These are phyloP conservation scores for Solanum bukasovii DNA, from an alignment of 257 asterid genomes.

Conservation along the genomic window DNA sequence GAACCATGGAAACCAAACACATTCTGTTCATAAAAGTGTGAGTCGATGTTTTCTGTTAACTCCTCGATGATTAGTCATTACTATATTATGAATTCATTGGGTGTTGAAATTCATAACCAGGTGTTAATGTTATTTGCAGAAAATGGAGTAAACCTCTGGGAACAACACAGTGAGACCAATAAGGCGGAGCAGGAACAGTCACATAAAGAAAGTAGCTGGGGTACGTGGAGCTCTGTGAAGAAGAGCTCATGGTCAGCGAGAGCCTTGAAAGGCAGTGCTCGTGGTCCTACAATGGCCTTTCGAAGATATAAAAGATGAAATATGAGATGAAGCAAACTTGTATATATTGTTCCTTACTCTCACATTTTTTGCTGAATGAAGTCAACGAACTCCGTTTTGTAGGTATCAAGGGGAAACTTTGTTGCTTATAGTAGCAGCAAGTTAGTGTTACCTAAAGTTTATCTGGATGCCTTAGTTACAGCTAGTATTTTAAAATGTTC, in stretches of 20 bases:
- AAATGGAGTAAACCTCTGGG: conserved; percentile 45
- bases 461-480: background rate
- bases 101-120: background rate
- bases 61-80: background rate
- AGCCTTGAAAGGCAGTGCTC: conserved; percentile 20
- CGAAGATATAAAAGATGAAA: conserved; percentile 36
- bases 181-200: conserved; percentile 42
- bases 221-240: conserved; percentile 24
- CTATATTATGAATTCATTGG: background rate
- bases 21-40: background rate
- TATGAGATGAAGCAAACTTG: conserved; percentile 12
- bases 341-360: background rate
- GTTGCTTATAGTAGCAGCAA: background rate
- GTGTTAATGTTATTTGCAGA: conserved; percentile 16
- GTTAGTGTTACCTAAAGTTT: background rate
- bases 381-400: background rate
- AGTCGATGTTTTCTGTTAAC: background rate
- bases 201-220: conserved; percentile 27
- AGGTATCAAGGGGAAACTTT: background rate
- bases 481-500: background rate
- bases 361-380: background rate
- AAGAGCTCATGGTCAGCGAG: conserved; percentile 47
- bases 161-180: conserved; percentile 45
- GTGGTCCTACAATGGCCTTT: conserved; percentile 56
- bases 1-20: background rate